Conservation (phyloP, 768 basidiomycete species). For the Calvatia gigantea region DNA sequence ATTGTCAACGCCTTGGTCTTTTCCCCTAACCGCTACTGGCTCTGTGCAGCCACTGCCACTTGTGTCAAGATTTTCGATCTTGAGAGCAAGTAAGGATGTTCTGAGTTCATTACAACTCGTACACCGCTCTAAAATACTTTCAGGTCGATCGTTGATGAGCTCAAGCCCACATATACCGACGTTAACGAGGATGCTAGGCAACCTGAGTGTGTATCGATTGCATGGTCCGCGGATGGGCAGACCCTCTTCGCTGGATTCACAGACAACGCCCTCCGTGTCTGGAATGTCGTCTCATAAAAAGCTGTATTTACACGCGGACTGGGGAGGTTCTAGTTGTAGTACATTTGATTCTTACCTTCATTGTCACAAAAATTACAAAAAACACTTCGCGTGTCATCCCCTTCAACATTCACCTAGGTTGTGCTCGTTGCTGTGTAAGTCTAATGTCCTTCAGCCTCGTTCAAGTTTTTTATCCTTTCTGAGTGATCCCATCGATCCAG, state of each 20-base stretch:
- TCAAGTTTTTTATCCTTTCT: conserved; percentile 62
- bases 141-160: conserved; percentile 97
- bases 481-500: conserved; percentile 67
- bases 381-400: conserved; percentile 14
- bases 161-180: conserved; percentile 91
- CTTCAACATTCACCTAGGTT: not conserved
- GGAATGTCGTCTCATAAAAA: conserved; percentile 73
- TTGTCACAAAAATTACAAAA: conserved; percentile 33
- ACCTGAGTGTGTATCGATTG: conserved; percentile 93
- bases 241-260: conserved; percentile 97
- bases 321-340: conserved; percentile 18
- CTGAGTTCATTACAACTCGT: not conserved
- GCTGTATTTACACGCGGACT: conserved; percentile 20
- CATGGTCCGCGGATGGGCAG: conserved; percentile 98
- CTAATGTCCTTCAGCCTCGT: conserved; percentile 38
- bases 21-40: conserved; percentile 99
- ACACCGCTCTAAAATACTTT: not conserved
- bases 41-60: conserved; percentile 96
- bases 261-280: conserved; percentile 90
- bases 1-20: conserved; percentile 99
- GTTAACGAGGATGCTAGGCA: conserved; percentile 67
- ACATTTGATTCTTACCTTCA: conserved; percentile 23
- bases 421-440: not conserved
- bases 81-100: conserved; percentile 91
- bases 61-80: conserved; percentile 99